phyloP scores from a whole-genome alignment of 352 stramenopile species.

The Globisporangium paddicum region DNA sequence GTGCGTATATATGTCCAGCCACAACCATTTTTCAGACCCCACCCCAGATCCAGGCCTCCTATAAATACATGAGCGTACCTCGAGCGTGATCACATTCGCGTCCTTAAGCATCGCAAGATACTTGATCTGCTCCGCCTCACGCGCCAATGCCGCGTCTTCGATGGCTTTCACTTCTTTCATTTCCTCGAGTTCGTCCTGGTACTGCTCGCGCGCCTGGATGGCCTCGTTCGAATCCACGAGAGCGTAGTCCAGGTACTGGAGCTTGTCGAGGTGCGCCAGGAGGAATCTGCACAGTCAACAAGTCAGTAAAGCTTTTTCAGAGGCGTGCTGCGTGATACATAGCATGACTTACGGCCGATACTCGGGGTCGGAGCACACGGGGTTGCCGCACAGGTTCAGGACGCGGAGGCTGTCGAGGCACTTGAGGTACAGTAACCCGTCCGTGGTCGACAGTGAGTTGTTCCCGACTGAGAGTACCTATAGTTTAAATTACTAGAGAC shows the following conservation, averaged over 20 bases:
- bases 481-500: not conserved
- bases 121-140: conserved; percentile 74
- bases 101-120: conserved; percentile 79
- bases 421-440: conserved; percentile 73
- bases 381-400: conserved; percentile 91
- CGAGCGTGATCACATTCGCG: conserved; percentile 86
- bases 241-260: conserved; percentile 93
- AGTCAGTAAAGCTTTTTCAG: too few relatives aligned
- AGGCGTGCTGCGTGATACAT: too few relatives aligned
- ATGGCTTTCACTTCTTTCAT: conserved; percentile 85
- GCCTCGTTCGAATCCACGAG: conserved; percentile 81
- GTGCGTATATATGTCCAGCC: not conserved
- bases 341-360: conserved; percentile 75
- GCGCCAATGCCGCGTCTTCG: conserved; percentile 63
- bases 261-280: conserved; percentile 89
- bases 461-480: conserved; percentile 90
- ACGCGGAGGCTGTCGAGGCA: conserved; percentile 86
- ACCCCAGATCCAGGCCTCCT: too few relatives aligned
- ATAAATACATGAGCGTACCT: conserved; percentile 39
- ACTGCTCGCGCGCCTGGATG: conserved; percentile 84
- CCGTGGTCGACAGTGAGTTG: conserved; percentile 81
- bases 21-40: too few relatives aligned
- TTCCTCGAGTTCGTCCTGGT: conserved; percentile 85
- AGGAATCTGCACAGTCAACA: conserved; percentile 47
- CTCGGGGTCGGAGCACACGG: conserved; percentile 88